These are phyloP conservation scores for Leucaena leucocephala DNA, from an alignment of 306 rosid genomes.

Conservation along the genomic window DNA sequence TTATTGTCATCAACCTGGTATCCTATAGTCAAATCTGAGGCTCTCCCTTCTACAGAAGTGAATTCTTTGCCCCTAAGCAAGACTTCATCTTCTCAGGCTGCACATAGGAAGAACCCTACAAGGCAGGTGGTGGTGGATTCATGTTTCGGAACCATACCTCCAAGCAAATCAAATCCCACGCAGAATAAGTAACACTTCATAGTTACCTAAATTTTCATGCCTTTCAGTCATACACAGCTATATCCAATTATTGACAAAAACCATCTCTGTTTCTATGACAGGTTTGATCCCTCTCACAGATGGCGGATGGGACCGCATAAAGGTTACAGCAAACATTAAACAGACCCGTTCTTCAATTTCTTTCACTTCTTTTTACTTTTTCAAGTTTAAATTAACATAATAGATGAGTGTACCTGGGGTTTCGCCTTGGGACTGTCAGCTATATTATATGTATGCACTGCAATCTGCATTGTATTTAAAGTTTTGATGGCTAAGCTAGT, in stretches of 20 bases:
- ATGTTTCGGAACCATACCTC: slow-evolving; percentile 63
- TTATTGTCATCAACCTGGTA: slow-evolving; percentile 34
- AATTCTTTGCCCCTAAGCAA: slow-evolving; percentile 37
- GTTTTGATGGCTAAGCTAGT: slow-evolving; percentile 38
- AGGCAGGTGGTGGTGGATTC: slow-evolving; percentile 49
- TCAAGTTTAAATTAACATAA: slow-evolving; percentile 15
- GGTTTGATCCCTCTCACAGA: slow-evolving; percentile 54
- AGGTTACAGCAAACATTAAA: slow-evolving; percentile 26
- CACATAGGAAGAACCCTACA: slow-evolving; percentile 43
- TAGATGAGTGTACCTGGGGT: slow-evolving; percentile 29
- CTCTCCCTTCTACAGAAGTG: slow-evolving; percentile 34
- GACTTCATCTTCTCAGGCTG: slow-evolving; percentile 46
- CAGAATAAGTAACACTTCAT: slow-evolving; percentile 64
- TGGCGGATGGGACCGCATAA: slow-evolving; percentile 41
- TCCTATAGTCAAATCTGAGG: slow-evolving; percentile 35
- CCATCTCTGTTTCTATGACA: slow-evolving; percentile 44
- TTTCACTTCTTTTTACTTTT: slow-evolving; percentile 27
- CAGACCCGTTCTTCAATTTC: slow-evolving; percentile 20
- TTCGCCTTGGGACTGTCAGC: slow-evolving; percentile 18
- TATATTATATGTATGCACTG: slow-evolving; percentile 24
- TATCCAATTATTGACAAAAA: slow-evolving; percentile 32
- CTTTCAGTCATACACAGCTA: slow-evolving; percentile 34
- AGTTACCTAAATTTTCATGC: slow-evolving; percentile 33
- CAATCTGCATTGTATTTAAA: slow-evolving; percentile 44
- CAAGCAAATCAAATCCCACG: slow-evolving; percentile 62